Conservation (phyloP, 2,329 filamentous ascomycete species). For the Colletotrichum godetiae region DNA sequence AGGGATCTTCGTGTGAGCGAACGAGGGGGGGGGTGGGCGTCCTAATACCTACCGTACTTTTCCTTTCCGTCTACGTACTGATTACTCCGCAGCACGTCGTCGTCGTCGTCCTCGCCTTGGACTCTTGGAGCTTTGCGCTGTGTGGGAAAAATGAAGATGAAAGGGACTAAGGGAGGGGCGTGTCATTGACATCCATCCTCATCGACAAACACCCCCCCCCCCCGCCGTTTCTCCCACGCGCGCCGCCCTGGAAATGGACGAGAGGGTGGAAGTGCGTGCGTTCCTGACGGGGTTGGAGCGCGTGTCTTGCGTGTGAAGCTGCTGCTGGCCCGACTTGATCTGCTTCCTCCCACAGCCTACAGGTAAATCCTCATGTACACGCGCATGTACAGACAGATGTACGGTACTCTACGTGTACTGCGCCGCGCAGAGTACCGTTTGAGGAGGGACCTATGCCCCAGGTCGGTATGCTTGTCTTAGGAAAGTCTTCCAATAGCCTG, state of each 20-base stretch:
- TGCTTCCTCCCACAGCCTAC: not conserved
- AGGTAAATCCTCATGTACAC: not conserved
- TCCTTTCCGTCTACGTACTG: not conserved
- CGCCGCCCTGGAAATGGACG: slow-evolving; percentile 21
- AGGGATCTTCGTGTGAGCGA: slow-evolving; percentile 17
- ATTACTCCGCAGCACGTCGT: not conserved
- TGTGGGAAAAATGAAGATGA: not conserved
- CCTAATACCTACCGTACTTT: not conserved
- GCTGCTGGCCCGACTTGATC: not conserved
- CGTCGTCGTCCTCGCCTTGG: no score
- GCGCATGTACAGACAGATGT: slow-evolving; percentile 5
- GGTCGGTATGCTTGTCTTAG: not conserved
- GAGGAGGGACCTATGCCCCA: not conserved
- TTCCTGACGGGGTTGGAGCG: slow-evolving; percentile 15
- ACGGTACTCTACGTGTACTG: slow-evolving; percentile 6
- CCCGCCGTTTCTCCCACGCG: slow-evolving; percentile 28
- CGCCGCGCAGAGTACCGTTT: not conserved
- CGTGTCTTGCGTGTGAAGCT: slow-evolving; percentile 6
- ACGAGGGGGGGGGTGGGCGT: not conserved
- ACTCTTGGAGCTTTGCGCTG: no score
- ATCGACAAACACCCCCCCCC: no score
- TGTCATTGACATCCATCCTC: not conserved
- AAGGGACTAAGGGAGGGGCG: not conserved
- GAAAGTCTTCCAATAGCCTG: not conserved
- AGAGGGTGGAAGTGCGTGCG: slow-evolving; percentile 3